Conservation (phyloP, 1,284 basidiomycete genomes). For the Mycosarcoma mackinlayi region DNA sequence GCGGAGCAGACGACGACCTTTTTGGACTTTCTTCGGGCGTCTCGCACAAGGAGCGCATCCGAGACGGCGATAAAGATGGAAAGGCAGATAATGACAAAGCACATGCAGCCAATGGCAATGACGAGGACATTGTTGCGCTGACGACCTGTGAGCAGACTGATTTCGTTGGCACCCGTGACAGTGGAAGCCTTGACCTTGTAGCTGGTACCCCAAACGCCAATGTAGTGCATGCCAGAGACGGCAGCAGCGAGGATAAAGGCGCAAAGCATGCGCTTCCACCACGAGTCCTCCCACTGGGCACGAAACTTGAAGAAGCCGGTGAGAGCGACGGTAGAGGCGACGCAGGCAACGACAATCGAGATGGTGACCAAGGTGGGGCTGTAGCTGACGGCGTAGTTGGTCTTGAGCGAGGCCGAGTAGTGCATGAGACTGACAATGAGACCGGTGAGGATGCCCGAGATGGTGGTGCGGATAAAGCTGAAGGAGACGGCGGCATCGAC, state of each 20-base stretch:
- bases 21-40: slow-evolving; percentile 69
- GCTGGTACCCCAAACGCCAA: slow-evolving; percentile 70
- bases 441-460: slow-evolving; percentile 79
- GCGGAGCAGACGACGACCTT: slow-evolving; percentile 71
- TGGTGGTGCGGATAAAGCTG: slow-evolving; percentile 68
- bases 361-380: slow-evolving; percentile 69
- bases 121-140: slow-evolving; percentile 68
- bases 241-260: slow-evolving; percentile 69
- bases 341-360: slow-evolving; percentile 70
- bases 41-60: slow-evolving; percentile 69
- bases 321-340: slow-evolving; percentile 70
- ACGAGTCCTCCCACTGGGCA: slow-evolving; percentile 71
- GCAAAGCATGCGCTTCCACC: slow-evolving; percentile 71
- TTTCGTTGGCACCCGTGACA: slow-evolving; percentile 22
- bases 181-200: slow-evolving; percentile 65
- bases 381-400: slow-evolving; percentile 65
- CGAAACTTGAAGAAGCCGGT: slow-evolving; percentile 71
- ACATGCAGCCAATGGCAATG: slow-evolving; percentile 70
- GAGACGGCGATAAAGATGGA: slow-evolving; percentile 69
- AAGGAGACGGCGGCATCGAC: slow-evolving; percentile 70
- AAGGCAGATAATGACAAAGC: slow-evolving; percentile 70
- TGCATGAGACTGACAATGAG: slow-evolving; percentile 76
- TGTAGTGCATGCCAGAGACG: slow-evolving; percentile 72
- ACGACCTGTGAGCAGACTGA: slow-evolving; percentile 51
- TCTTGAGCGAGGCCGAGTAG: slow-evolving; percentile 70